These are phyloP conservation scores for Leishmania major DNA, from an alignment of 208 protist species.

Conservation along the genomic window DNA sequence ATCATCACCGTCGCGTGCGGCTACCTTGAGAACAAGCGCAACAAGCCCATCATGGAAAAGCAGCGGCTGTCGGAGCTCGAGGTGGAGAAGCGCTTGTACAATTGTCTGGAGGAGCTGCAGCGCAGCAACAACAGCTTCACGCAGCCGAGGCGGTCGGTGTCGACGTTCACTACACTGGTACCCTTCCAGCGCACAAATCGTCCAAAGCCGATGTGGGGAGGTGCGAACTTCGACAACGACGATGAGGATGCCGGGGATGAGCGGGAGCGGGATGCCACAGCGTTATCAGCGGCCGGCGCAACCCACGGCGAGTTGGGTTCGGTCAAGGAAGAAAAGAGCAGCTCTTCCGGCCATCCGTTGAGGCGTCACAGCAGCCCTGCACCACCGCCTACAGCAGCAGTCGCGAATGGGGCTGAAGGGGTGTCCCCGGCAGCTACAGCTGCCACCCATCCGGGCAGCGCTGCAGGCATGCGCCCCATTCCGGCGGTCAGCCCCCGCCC, in stretches of 20 bases:
- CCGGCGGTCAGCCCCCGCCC: not conserved
- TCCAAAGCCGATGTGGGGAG: constrained; percentile 36
- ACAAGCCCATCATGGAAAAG: constrained; percentile 43
- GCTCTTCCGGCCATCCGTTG: not conserved
- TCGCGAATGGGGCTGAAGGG: not conserved
- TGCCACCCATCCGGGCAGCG: not conserved
- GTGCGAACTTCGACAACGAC: constrained; percentile 44
- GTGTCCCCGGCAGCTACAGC: not conserved
- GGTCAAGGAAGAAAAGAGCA: not conserved
- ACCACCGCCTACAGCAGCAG: not conserved
- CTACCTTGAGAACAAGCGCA: constrained; percentile 48
- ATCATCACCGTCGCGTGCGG: constrained; percentile 35
- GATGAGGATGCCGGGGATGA: constrained; percentile 27
- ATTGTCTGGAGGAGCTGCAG: constrained; percentile 55
- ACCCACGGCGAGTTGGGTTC: not conserved
- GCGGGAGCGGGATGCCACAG: not conserved
- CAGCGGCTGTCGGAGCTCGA: constrained; percentile 56
- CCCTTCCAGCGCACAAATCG: constrained; percentile 22
- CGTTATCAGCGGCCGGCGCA: not conserved
- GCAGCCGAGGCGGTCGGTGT: constrained; percentile 10
- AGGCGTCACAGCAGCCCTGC: not conserved
- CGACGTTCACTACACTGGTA: constrained; percentile 12
- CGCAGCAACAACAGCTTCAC: constrained; percentile 48
- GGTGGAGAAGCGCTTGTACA: constrained; percentile 57
- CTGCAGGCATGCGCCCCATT: not conserved